Evolutionary conservation across 2,329 filamentous ascomycete species (phyloP).

Genomic region (Claviceps sp.): DNA sequence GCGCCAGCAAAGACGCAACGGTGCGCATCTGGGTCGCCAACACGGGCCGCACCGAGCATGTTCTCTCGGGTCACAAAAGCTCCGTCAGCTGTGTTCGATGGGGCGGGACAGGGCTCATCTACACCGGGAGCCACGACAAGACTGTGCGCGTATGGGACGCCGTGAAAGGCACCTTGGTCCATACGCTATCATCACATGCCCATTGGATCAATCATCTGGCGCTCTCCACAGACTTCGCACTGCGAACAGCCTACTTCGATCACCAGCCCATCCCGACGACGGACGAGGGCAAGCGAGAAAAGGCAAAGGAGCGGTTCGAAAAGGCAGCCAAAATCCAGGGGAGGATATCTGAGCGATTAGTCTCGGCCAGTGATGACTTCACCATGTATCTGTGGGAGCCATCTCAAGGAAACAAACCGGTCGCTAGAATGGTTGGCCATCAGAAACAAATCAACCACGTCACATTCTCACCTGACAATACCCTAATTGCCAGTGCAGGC

Average conservation of each 20-base stretch:
- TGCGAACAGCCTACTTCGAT: conserved; percentile 78
- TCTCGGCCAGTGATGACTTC: conserved; percentile 88
- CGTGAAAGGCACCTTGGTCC: conserved; percentile 61
- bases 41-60: conserved; percentile 63
- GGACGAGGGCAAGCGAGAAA: conserved; percentile 55
- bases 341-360: conserved; percentile 67
- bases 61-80: conserved; percentile 77
- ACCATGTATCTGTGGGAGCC: conserved; percentile 96
- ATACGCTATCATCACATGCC: conserved; percentile 68
- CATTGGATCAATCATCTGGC: conserved; percentile 96
- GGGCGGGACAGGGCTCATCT: conserved; percentile 80
- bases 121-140: conserved; percentile 81
- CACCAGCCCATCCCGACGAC: conserved; percentile 57
- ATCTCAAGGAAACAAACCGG: conserved; percentile 60
- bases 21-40: conserved; percentile 78
- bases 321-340: conserved; percentile 68
- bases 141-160: conserved; percentile 85
- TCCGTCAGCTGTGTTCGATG: conserved; percentile 85
- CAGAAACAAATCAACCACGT: conserved; percentile 97
- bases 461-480: conserved; percentile 81
- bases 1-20: conserved; percentile 79
- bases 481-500: conserved; percentile 71
- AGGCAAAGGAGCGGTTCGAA: conserved; percentile 72
- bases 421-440: conserved; percentile 82
- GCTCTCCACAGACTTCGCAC: conserved; percentile 79